Base-by-base conservation (phyloP, 176 grass and related monocot species). In the Thinopyrum elongatum region DNA sequence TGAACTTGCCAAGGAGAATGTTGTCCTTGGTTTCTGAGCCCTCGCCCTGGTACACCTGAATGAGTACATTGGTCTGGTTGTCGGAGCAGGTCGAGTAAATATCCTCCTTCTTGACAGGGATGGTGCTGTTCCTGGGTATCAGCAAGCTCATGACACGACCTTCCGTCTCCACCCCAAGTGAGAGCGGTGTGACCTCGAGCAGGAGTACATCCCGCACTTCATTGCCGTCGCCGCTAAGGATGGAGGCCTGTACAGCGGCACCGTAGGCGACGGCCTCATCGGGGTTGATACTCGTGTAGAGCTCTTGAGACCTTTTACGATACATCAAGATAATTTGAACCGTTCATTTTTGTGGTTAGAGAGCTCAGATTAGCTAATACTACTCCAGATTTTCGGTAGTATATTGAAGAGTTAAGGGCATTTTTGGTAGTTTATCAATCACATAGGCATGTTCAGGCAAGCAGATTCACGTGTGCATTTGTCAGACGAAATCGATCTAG, bases 261-360 rank as follows among this genome's bases (percentile, higher is more conserved):
- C 92, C 94, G 25, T 92, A 93, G 0, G 94, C 92, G 0, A 97
- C 94, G 8, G 94, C 94, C 85, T 97, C 92, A 7, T 97, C 94
- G 1, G 94, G 94, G 66, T 97, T 97, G 85, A 94, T 97, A 70
- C 82, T 92, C 85, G 88, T 93, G 87, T 92, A 97, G 2, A 97
- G 87, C 80, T 94, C 76, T 82, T 94, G n/a, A n/a, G n/a, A n/a
- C n/a, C n/a, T n/a, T n/a, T n/a, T n/a, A n/a, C n/a, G n/a, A n/a
- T n/a, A n/a, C n/a, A n/a, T n/a, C n/a, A n/a, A n/a, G n/a, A n/a
- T n/a, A n/a, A n/a, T n/a, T n/a, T n/a, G n/a, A n/a, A n/a, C n/a
- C n/a, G n/a, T n/a, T n/a, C n/a, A n/a, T n/a, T n/a, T n/a, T n/a
- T n/a, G n/a, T n/a, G n/a, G n/a, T n/a, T n/a, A n/a, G n/a, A n/a